phyloP scores from a whole-genome alignment of 2,329 filamentous ascomycete genomes.

The Hypoxylon sp. region DNA sequence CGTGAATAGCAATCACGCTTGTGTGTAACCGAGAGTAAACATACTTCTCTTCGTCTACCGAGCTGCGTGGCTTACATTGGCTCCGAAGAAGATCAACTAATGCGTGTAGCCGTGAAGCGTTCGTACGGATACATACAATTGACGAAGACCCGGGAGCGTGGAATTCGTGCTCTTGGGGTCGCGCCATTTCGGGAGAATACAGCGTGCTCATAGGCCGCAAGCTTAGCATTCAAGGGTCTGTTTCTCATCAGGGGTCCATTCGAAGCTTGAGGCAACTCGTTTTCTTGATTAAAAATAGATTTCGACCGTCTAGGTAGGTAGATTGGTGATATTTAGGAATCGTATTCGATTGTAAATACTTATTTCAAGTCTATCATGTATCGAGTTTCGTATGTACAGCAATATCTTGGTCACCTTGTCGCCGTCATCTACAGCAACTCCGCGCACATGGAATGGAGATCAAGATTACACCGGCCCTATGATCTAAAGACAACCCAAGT shows the following conservation, averaged over 20 bases:
- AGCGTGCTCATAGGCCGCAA: no score
- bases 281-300: constrained; percentile 8
- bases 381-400: no score
- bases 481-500: neutral
- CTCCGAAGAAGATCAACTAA: constrained; percentile 4
- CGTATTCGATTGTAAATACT: neutral
- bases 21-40: no score
- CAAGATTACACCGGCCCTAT: constrained; percentile 15
- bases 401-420: no score
- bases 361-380: no score
- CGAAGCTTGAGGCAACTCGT: neutral
- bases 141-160: constrained; percentile 21
- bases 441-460: constrained; percentile 7
- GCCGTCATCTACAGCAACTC: no score
- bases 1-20: constrained; percentile 11
- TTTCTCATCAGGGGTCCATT: constrained; percentile 5
- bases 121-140: constrained; percentile 20
- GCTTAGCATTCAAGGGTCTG: no score
- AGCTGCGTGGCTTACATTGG: neutral
- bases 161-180: constrained; percentile 28
- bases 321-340: no score
- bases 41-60: constrained; percentile 5
- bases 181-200: constrained; percentile 25
- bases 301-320: no score
- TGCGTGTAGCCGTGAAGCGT: constrained; percentile 24